Conservation (phyloP, 495 filamentous ascomycete species). For the Copromyces sp. region DNA sequence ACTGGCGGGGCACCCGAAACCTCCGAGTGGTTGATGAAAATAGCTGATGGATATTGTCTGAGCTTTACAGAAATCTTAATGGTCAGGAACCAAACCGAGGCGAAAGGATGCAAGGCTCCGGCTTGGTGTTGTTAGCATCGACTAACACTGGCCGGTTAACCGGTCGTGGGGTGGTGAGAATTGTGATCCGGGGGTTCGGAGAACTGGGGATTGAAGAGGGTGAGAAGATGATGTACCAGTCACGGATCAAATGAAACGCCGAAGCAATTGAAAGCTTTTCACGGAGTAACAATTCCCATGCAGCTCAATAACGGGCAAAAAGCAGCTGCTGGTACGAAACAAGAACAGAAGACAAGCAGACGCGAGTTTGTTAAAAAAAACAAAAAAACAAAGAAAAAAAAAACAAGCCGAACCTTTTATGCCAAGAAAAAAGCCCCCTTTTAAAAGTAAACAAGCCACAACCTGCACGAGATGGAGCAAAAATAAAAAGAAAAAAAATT, state of each 20-base stretch:
- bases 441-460: background rate
- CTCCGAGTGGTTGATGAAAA: background rate
- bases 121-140: background rate
- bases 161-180: background rate
- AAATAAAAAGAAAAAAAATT: background rate
- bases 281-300: background rate
- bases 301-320: too few species aligned
- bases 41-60: background rate
- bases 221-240: background rate
- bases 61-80: background rate
- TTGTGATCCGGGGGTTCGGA: background rate
- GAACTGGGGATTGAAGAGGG: background rate
- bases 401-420: background rate
- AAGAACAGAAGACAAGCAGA: background rate
- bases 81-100: background rate
- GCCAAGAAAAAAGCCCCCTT: background rate
- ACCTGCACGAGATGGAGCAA: background rate
- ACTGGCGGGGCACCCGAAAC: background rate
- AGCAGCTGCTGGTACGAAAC: too few species aligned
- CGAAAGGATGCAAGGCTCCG: background rate
- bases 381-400: background rate
- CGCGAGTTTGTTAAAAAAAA: background rate
- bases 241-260: background rate
- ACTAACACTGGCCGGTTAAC: background rate
- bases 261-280: background rate